phyloP scores from a whole-genome alignment of 2,329 filamentous ascomycete genomes.

The Ceratocystis diversiconidia region DNA sequence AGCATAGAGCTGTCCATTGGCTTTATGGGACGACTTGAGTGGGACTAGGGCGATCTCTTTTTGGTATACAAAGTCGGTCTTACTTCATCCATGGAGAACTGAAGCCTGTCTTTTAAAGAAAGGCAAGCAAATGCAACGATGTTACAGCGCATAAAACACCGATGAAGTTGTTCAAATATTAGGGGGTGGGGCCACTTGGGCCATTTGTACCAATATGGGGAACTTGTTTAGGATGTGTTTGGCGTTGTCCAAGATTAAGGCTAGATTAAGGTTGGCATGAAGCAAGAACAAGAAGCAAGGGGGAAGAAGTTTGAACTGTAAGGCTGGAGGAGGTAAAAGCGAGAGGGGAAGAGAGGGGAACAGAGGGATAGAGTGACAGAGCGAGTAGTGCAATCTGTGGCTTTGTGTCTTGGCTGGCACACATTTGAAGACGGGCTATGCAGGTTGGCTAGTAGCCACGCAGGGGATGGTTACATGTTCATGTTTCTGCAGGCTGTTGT shows the following conservation, averaged over 20 bases:
- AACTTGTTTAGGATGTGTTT: conserved; percentile 1
- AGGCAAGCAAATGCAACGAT: no score
- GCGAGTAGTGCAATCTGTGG: background rate
- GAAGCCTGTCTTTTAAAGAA: no score
- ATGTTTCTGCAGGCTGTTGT: background rate
- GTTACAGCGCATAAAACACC: background rate
- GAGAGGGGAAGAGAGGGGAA: background rate
- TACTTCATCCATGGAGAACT: no score
- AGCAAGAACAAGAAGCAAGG: conserved; percentile 1
- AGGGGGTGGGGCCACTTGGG: background rate
- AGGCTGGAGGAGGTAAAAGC: background rate
- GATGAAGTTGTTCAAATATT: background rate
- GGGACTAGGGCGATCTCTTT: no score
- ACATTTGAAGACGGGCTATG: background rate
- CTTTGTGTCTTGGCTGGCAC: background rate
- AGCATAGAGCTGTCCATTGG: no score
- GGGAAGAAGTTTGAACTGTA: background rate
- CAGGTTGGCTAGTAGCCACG: background rate
- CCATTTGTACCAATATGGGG: background rate
- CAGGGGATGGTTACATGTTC: background rate
- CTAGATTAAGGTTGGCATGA: conserved; percentile 6
- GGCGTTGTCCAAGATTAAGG: background rate
- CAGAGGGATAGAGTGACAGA: background rate
- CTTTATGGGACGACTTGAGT: no score
- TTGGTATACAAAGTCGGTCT: no score